Conservation (phyloP, 2,329 filamentous ascomycete genomes). For the Colletotrichum cereale region DNA sequence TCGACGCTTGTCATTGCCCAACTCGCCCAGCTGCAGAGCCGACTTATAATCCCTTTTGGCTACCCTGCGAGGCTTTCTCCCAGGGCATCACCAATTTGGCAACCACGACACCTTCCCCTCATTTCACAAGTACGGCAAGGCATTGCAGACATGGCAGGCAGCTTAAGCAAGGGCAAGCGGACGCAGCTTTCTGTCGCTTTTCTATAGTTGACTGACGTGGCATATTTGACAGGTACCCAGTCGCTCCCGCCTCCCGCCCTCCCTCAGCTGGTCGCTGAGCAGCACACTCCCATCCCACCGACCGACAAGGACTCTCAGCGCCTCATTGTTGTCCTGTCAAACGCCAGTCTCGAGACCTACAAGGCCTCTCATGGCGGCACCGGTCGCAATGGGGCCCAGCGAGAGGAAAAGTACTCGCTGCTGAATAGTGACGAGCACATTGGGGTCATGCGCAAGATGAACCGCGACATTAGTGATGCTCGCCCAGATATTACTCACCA, state of each 20-base stretch:
- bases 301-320: slow-evolving; percentile 92
- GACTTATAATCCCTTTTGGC: background rate
- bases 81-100: background rate
- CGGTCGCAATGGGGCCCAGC: slow-evolving; percentile 72
- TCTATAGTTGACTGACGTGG: slow-evolving; percentile 1
- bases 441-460: slow-evolving; percentile 99
- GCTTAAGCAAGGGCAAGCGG: slow-evolving; percentile 15
- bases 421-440: slow-evolving; percentile 99
- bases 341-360: slow-evolving; percentile 98
- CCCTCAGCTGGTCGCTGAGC: slow-evolving; percentile 92
- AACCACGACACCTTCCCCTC: background rate
- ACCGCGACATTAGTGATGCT: slow-evolving; percentile 96
- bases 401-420: slow-evolving; percentile 96
- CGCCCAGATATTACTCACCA: slow-evolving; percentile 98
- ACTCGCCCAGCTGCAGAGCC: background rate
- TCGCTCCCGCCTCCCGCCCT: slow-evolving; percentile 93
- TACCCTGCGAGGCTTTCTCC: background rate
- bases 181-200: background rate
- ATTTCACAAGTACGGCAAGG: background rate
- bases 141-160: slow-evolving; percentile 9
- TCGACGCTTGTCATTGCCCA: background rate
- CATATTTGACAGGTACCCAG: slow-evolving; percentile 78
- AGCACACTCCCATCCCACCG: slow-evolving; percentile 84
- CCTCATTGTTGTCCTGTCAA: slow-evolving; percentile 94
- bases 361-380: slow-evolving; percentile 83